Evolutionary conservation across 495 filamentous ascomycete species (phyloP).

Genomic region (Venustampulla echinocandica): DNA sequence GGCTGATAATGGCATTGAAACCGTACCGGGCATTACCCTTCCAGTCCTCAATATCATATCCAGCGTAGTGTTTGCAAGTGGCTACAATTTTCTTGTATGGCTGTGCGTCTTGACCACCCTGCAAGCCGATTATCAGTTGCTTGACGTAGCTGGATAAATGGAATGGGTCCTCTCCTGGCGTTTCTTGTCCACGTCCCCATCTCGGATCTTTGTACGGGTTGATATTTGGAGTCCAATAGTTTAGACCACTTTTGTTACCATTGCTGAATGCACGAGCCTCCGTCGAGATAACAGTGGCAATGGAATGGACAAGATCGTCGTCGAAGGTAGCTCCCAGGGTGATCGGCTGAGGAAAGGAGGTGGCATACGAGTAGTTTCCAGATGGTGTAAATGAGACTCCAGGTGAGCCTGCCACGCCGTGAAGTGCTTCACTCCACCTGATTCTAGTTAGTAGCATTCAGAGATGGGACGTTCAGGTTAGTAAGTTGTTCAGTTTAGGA

Average conservation of each 20-base stretch:
- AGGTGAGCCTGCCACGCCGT: slow-evolving; percentile 43
- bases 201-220: slow-evolving; percentile 56
- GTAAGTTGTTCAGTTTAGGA: too few species aligned
- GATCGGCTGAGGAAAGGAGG: slow-evolving; percentile 55
- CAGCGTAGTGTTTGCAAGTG: slow-evolving; percentile 58
- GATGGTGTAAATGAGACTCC: slow-evolving; percentile 42
- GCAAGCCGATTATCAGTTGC: slow-evolving; percentile 50
- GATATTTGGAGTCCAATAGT: slow-evolving; percentile 62
- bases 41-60: slow-evolving; percentile 59
- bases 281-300: slow-evolving; percentile 49
- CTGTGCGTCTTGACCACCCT: slow-evolving; percentile 38
- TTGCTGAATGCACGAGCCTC: slow-evolving; percentile 65
- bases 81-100: slow-evolving; percentile 43
- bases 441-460: slow-evolving; percentile 18
- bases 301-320: slow-evolving; percentile 46
- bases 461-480: too few species aligned
- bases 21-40: slow-evolving; percentile 41
- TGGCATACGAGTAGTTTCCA: slow-evolving; percentile 46
- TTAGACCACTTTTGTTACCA: slow-evolving; percentile 43
- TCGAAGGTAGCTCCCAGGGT: slow-evolving; percentile 52
- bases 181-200: slow-evolving; percentile 56
- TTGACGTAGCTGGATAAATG: slow-evolving; percentile 48
- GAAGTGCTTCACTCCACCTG: slow-evolving; percentile 40
- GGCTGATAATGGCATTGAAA: slow-evolving; percentile 46
- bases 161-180: slow-evolving; percentile 54